Conservation (phyloP, 441 rosid species). For the Arabidopsis hybrid region DNA sequence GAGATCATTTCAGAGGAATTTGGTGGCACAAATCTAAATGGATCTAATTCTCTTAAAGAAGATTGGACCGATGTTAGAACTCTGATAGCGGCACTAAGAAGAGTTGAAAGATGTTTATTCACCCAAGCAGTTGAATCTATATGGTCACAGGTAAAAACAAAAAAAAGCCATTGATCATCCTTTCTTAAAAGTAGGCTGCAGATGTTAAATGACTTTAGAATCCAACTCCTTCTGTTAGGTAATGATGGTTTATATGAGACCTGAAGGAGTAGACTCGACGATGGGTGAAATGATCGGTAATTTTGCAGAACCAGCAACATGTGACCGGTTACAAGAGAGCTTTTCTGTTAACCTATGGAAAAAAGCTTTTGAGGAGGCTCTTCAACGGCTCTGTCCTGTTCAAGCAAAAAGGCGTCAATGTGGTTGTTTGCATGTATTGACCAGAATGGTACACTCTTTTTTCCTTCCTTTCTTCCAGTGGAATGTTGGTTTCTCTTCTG, state of each 20-base stretch:
- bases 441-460: conserved; percentile 62
- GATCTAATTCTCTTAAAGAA: conserved; percentile 40
- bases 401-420: conserved; percentile 74
- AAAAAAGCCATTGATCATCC: not conserved
- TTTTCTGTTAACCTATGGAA: conserved; percentile 81
- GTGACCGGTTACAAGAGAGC: conserved; percentile 81
- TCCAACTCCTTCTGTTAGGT: conserved; percentile 51
- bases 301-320: conserved; percentile 74
- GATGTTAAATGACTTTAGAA: conserved; percentile 48
- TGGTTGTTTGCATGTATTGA: conserved; percentile 81
- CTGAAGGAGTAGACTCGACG: conserved; percentile 51
- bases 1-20: conserved; percentile 78
- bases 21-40: conserved; percentile 44
- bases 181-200: conserved; percentile 6
- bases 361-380: conserved; percentile 80
- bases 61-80: conserved; percentile 67
- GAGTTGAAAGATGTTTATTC: conserved; percentile 89
- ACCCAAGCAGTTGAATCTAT: conserved; percentile 80
- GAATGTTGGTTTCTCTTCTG: conserved; percentile 25
- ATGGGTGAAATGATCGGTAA: conserved; percentile 55
- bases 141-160: conserved; percentile 91
- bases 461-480: conserved; percentile 8
- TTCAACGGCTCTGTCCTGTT: conserved; percentile 77
- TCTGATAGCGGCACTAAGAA: conserved; percentile 66
- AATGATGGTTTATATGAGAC: conserved; percentile 81